Base-by-base conservation (phyloP, 768 basidiomycete species). In the Kwoniella mangroviensis region DNA sequence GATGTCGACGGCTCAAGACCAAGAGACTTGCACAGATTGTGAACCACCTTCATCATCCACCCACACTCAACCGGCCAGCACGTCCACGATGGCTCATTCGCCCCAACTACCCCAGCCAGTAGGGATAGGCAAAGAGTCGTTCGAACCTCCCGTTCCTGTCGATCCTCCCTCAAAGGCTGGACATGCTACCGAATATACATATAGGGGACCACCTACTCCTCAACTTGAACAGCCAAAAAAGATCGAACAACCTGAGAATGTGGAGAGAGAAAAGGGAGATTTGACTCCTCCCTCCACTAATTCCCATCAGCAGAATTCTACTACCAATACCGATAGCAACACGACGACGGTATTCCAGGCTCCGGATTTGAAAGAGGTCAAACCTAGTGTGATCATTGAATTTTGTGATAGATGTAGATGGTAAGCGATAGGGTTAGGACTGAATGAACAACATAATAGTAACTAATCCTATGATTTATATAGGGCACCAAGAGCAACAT, bases 371-470 rank as follows among this genome's bases (percentile, higher is more conserved):
- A 42, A 13, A 11, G 62, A 60, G 4, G 40, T 75, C 2, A 67
- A 72, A 4, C 88, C 91, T 2, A 87, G 87, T 34, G 84, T 96
- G n/a, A 87, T 87, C 7, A 91, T 98, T 72, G 94, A 98, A 82
- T 98, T 93, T 79, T 98, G 94, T 82, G 92, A 95, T 81, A 86
- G 93, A 85, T 93, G 93, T 82, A 90, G 91, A 82, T 94, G 92
- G 92, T 92, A 80, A 80, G 87, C 68, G n/a, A 63, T 63, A 41
- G 15, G 42, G 54, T 13, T 13, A 65, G 26, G 3, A 26, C 5
- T 5, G 34, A 34, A 34, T 7, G 9, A 6, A 7, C 34, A 34
- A 34, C 6, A 34, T 7, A 34, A 34, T 34, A 34, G 34, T 34
- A 34, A n/a, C 12, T 41, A 13, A 54, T 1, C 12, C 53, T 12